Conservation (phyloP, 257 asterid species). For the Ballota nigra region DNA sequence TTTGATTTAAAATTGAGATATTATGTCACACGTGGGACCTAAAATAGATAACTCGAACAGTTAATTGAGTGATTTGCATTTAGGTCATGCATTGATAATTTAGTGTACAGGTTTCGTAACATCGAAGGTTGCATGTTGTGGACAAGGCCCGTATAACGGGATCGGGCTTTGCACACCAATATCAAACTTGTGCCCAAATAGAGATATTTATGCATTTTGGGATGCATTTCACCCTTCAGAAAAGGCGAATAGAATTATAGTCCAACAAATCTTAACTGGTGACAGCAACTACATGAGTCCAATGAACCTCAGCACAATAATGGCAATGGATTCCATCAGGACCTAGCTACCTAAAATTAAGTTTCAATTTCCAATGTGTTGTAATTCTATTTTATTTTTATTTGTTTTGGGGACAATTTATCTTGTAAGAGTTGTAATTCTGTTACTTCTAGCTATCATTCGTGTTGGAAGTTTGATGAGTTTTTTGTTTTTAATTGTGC, state of each 20-base stretch:
- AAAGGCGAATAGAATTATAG: conserved; percentile 65
- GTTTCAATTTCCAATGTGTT: background rate
- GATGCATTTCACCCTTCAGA: conserved; percentile 78
- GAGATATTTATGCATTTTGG: conserved; percentile 75
- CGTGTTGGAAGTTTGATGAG: background rate
- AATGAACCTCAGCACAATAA: conserved; percentile 61
- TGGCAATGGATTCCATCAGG: conserved; percentile 49
- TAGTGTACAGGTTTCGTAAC: conserved; percentile 65
- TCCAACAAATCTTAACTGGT: conserved; percentile 56
- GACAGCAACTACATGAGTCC: conserved; percentile 53
- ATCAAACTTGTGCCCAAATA: conserved; percentile 74
- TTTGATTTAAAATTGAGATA: background rate
- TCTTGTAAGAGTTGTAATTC: background rate
- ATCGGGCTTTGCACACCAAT: conserved; percentile 65
- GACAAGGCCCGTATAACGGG: conserved; percentile 84
- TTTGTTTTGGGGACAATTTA: conserved; percentile 20
- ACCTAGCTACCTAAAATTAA: conserved; percentile 19
- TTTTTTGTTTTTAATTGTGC: background rate
- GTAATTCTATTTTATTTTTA: background rate
- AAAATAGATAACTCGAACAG: no score
- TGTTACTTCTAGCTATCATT: background rate
- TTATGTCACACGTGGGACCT: no score
- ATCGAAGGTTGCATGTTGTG: conserved; percentile 79
- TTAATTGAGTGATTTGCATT: no score
- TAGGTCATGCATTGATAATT: no score